Conservation (phyloP, 1,139 yeast species). For the Pneumocystis murina region DNA sequence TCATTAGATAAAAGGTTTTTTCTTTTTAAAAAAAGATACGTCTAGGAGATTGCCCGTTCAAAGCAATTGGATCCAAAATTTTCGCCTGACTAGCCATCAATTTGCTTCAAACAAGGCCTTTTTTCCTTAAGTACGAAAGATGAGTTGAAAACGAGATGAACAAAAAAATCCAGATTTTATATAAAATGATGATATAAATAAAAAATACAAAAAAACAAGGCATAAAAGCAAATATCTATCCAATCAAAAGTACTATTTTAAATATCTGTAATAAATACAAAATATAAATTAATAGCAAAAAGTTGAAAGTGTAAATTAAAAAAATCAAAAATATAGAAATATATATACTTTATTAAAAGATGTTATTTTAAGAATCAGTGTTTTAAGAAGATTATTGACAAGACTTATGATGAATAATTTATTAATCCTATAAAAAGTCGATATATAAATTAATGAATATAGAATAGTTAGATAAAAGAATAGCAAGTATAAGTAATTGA, state of each 20-base stretch:
- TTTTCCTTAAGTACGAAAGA: background rate
- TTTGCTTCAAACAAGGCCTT: background rate
- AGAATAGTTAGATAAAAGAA: no score
- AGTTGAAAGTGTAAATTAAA: background rate
- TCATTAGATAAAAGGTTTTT: background rate
- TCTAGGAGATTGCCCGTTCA: constrained; percentile 5
- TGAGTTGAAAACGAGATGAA: background rate
- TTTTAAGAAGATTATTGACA: no score
- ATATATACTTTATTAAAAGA: background rate
- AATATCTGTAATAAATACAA: background rate
- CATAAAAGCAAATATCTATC: background rate
- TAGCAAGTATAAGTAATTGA: no score
- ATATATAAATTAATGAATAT: no score
- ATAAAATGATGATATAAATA: background rate
- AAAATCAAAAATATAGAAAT: background rate
- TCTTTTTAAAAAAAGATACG: background rate
- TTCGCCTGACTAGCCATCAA: background rate
- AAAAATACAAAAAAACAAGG: background rate
- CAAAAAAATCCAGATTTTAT: background rate
- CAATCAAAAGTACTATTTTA: background rate
- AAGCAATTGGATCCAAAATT: constrained; percentile 6
- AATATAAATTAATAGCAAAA: background rate
- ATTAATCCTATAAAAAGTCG: no score
- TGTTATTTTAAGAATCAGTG: no score
- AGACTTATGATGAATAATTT: no score